phyloP scores from a whole-genome alignment of 768 basidiomycete species.

The Lentinula lateritia region DNA sequence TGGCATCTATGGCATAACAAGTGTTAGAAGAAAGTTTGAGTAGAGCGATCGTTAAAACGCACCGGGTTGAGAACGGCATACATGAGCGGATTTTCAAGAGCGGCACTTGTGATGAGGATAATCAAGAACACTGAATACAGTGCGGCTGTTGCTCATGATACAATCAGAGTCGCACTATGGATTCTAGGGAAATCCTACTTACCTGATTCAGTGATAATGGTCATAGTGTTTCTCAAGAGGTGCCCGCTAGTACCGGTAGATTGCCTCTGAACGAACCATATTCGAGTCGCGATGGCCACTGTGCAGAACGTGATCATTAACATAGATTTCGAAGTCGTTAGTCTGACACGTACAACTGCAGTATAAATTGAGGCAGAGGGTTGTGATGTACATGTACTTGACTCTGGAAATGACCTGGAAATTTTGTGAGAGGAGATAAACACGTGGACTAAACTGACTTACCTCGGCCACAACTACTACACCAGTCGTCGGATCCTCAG shows the following conservation, averaged over 20 bases:
- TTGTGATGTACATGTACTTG: conserved; percentile 3
- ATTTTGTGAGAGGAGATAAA: not conserved
- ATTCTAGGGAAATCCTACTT: not conserved
- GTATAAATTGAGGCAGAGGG: conserved; percentile 1
- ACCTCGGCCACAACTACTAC: not conserved
- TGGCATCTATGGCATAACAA: not conserved
- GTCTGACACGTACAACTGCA: not conserved
- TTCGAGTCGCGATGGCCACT: conserved; percentile 1
- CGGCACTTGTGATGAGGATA: conserved; percentile 3
- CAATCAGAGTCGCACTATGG: too few species aligned
- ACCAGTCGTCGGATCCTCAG: not conserved
- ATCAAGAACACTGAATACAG: conserved; percentile 1
- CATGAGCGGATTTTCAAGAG: conserved; percentile 4
- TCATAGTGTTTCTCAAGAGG: not conserved
- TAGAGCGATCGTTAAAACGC: not conserved
- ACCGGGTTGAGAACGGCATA: conserved; percentile 3
- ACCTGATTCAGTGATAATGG: conserved; percentile 3
- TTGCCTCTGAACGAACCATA: conserved; percentile 2
- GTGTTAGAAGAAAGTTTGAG: not conserved
- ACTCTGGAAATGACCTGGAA: not conserved
- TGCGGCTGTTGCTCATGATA: not conserved
- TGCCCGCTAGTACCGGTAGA: not conserved
- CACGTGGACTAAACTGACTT: not conserved
- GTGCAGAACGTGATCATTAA: not conserved
- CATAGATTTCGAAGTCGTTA: not conserved